Percentiles rank a stretch among this genome's conserved stretches.
These are phyloP conservation scores for Zea luxurians DNA, from an alignment of 176 grass and related monocot genomes.

Conservation along the genomic window DNA sequence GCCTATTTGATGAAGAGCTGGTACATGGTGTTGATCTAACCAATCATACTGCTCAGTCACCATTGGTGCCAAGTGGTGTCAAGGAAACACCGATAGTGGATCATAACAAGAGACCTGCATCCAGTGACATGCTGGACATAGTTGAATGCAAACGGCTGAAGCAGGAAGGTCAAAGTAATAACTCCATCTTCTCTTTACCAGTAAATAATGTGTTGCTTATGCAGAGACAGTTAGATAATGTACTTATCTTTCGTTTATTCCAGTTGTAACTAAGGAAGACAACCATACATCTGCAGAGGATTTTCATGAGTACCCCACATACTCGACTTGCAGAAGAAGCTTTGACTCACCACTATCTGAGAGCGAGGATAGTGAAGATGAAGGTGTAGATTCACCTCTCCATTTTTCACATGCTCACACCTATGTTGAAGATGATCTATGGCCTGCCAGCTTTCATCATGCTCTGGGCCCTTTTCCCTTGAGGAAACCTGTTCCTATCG, in stretches of 20 bases:
- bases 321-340: conserved; percentile 23
- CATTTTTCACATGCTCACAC: conserved; percentile 33
- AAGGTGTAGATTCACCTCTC: conserved; percentile 48
- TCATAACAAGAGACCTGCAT: conserved; percentile 40
- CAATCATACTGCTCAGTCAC: neutral
- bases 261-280: conserved; percentile 33
- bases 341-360: conserved; percentile 25
- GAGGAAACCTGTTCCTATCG: conserved; percentile 64
- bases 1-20: conserved; percentile 18
- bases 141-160: conserved; percentile 43
- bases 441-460: conserved; percentile 44
- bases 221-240: conserved; percentile 13
- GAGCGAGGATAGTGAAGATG: conserved; percentile 50
- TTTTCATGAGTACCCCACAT: conserved; percentile 25
- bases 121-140: neutral
- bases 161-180: conserved; percentile 46
- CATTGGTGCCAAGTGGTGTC: neutral
- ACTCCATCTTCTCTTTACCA: conserved; percentile 11
- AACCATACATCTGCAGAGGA: neutral
- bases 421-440: conserved; percentile 45
- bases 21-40: conserved; percentile 18
- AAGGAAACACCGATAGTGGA: neutral
- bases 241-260: conserved; percentile 2
- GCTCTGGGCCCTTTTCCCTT: conserved; percentile 39
- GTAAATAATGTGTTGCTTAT: neutral